Evolutionary conservation across 768 basidiomycete species (phyloP), one percentile per base, ranked within the genome.

Genomic region (Mycena leptocephala): DNA sequence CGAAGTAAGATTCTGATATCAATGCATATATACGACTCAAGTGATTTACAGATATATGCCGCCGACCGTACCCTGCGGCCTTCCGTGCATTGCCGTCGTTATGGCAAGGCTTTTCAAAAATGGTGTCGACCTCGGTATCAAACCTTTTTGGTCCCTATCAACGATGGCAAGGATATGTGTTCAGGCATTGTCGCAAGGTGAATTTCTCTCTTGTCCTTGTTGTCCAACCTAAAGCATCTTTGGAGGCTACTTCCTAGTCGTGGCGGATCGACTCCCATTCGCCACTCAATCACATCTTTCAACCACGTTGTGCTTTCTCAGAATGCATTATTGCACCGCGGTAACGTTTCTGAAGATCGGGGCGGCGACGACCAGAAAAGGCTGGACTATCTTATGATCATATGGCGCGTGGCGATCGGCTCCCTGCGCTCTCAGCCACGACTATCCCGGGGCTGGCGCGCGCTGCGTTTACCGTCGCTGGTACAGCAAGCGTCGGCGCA

Each of bases 261-360:
- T 10, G 84, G 80, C 2, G 81, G 83, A 3, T 75, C 85, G 0
- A 41, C 66, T 9, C 86, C 86, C 3, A 74, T 88, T 33, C 79
- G 82, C 24, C 87, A 87, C 72, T 41, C 83, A 2, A 64, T 88
- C 33, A 88, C 87, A 1, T 81, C 72, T 10, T 89, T 89, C 81
- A 46, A 83, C 53, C 79, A 83, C 48, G 85, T 88, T 61, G 75
- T 76, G 2, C 80, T 88, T 20, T 83, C 87, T 0, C 37, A 66
- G 28, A 67, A 56, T 0, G 83, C 87, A 13, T 79, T 88, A 28
- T 81, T 88, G 73, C 74, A 58, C 13, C 48, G 48, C 30, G 33
- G n/a, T 7, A 13, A n/a, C n/a, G n/a, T 5, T n/a, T 14, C 32
- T 24, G 11, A 22, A 30, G 9, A 28, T 9, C 30, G 2, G 5